phyloP scores from a whole-genome alignment of 192 early-diverging fungal genomes.

The Podochytrium sp. region DNA sequence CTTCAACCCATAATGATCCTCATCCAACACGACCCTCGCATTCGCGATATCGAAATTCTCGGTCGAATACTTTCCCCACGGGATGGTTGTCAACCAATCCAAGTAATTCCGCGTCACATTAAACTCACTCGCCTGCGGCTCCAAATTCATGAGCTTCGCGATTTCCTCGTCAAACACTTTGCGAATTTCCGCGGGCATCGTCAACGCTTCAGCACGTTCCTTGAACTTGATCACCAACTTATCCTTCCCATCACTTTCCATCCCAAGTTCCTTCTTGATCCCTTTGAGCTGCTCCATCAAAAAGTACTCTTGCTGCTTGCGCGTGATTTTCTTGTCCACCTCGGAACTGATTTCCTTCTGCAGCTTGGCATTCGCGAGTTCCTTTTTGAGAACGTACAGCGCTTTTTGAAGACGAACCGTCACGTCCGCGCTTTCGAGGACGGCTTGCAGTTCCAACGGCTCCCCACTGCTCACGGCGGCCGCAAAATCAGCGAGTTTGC shows the following conservation, averaged over 20 bases:
- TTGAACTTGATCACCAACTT: slow-evolving; percentile 95
- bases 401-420: slow-evolving; percentile 92
- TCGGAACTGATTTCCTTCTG: slow-evolving; percentile 98
- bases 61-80: slow-evolving; percentile 88
- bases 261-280: slow-evolving; percentile 98
- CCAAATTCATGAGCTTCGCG: slow-evolving; percentile 88
- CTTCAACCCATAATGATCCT: slow-evolving; percentile 99
- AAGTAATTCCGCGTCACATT: slow-evolving; percentile 98
- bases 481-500: slow-evolving; percentile 95
- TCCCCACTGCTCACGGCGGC: slow-evolving; percentile 95
- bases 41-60: slow-evolving; percentile 94
- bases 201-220: slow-evolving; percentile 78
- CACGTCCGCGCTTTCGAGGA: slow-evolving; percentile 86
- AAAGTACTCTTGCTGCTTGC: slow-evolving; percentile 97
- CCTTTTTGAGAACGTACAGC: slow-evolving; percentile 93
- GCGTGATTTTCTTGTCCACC: slow-evolving; percentile 96
- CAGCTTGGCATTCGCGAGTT: slow-evolving; percentile 94
- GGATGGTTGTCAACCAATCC: slow-evolving; percentile 97
- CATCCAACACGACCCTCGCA: slow-evolving; percentile 88
- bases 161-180: slow-evolving; percentile 99
- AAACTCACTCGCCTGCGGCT: slow-evolving; percentile 95
- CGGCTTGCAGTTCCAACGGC: slow-evolving; percentile 87
- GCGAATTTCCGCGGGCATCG: slow-evolving; percentile 87
- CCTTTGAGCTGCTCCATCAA: slow-evolving; percentile 99
- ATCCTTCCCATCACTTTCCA: slow-evolving; percentile 98